Evolutionary conservation across 140 eudicot species (phyloP).

Genomic region (Cichorium intybus): DNA sequence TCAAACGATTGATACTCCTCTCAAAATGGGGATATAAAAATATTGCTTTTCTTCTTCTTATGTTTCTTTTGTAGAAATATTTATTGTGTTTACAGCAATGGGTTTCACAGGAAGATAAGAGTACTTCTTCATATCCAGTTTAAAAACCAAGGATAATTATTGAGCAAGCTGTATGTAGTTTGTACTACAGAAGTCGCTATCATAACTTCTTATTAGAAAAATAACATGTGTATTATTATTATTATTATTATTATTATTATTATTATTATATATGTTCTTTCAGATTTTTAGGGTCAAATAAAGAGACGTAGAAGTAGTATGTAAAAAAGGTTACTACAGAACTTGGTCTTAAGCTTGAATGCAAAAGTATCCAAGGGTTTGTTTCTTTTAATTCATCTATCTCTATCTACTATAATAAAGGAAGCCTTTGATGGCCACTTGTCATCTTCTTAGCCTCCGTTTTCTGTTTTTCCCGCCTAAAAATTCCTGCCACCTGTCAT

Average conservation of each 20-base stretch:
- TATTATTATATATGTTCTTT: too few relatives aligned
- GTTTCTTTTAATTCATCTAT: too few relatives aligned
- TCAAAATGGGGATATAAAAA: conserved; percentile 5
- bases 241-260: neutral
- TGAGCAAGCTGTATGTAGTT: neutral
- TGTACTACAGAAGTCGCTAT: neutral
- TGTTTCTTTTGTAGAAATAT: conserved; percentile 7
- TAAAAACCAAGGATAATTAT: neutral
- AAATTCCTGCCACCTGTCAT: too few relatives aligned
- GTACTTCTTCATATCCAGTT: neutral
- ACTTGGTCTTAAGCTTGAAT: neutral
- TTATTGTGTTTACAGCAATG: neutral
- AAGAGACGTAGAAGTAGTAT: neutral
- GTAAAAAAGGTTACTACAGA: neutral
- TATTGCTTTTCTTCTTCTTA: neutral
- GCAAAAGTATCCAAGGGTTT: neutral
- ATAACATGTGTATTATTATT: neutral
- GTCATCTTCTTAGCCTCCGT: too few relatives aligned
- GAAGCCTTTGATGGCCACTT: too few relatives aligned
- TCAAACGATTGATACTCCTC: conserved; percentile 10
- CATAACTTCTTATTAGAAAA: neutral
- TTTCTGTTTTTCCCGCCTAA: too few relatives aligned
- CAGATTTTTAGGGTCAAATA: neutral
- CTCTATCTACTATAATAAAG: too few relatives aligned
- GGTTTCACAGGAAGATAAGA: neutral